A percentile compares a stretch with the other conserved stretches of the same genome.
phyloP scores from a whole-genome alignment of 2,329 filamentous ascomycete species.

The Arthroderma sp. region DNA sequence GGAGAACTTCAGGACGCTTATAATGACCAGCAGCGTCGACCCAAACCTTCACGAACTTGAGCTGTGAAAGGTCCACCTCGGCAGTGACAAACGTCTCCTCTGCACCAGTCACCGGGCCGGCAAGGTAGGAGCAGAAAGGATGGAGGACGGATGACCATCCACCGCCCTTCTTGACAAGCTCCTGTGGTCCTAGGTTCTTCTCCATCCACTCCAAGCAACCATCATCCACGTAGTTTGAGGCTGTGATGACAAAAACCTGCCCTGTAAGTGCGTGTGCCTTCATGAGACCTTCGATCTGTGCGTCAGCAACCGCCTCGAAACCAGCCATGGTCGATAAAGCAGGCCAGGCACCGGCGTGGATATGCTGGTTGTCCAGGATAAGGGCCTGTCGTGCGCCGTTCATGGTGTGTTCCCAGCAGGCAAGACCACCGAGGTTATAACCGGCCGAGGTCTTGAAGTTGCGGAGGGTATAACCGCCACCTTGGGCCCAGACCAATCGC shows the following conservation, averaged over 20 bases:
- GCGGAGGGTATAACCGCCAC: conserved; percentile 20
- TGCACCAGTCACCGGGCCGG: conserved; percentile 21
- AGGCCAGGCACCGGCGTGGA: conserved; percentile 20
- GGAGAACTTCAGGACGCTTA: conserved; percentile 22
- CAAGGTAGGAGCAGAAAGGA: conserved; percentile 24
- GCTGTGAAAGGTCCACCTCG: conserved; percentile 22
- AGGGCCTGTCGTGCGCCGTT: conserved; percentile 26
- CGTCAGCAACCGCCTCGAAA: conserved; percentile 29
- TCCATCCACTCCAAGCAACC: conserved; percentile 29
- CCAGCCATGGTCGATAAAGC: conserved; percentile 19
- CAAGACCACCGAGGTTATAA: conserved; percentile 23
- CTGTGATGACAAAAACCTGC: conserved; percentile 33
- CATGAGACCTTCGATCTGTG: conserved; percentile 37
- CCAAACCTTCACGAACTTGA: conserved; percentile 25
- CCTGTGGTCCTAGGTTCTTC: conserved; percentile 23
- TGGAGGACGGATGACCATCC: conserved; percentile 24
- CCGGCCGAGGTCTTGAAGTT: conserved; percentile 19
- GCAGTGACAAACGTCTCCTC: conserved; percentile 23
- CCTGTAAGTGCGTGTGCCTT: conserved; percentile 34
- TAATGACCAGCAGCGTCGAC: conserved; percentile 26
- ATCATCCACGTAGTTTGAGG: conserved; percentile 32
- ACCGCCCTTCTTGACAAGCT: conserved; percentile 22
- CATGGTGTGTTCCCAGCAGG: conserved; percentile 28
- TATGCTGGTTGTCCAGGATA: conserved; percentile 21
- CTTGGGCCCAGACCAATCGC: conserved; percentile 24